Evolutionary conservation across 2,329 filamentous ascomycete species (phyloP).

Genomic region (Aspergillus sp.): DNA sequence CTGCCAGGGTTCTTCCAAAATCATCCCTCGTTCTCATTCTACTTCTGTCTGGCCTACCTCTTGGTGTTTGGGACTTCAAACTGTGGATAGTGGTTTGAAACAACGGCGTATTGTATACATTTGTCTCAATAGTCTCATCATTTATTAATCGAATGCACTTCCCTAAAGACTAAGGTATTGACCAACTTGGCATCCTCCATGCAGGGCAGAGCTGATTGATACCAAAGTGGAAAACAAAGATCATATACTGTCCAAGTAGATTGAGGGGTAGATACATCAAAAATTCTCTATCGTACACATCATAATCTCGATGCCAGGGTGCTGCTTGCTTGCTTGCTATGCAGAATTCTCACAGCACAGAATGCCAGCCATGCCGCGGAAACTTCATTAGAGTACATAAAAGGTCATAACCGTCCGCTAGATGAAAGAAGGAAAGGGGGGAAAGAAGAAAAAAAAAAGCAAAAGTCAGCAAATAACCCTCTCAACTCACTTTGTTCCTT

Average conservation of each 20-base stretch:
- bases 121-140: background rate
- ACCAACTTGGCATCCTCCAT: no score
- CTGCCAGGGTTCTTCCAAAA: no score
- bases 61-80: background rate
- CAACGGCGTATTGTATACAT: background rate
- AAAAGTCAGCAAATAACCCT: background rate
- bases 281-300: conserved; percentile 12
- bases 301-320: conserved; percentile 3
- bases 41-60: background rate
- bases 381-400: background rate
- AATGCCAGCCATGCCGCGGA: background rate
- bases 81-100: background rate
- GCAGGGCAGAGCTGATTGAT: background rate
- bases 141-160: background rate
- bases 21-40: no score
- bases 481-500: background rate
- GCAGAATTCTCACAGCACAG: background rate
- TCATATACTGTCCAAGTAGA: no score
- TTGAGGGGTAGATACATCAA: background rate
- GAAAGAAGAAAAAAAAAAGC: no score
- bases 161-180: no score
- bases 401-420: background rate
- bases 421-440: no score
- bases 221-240: background rate
- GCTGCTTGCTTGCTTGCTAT: background rate